Conservation (phyloP, 2,329 filamentous ascomycete species). For the Nectriaceae sp. region DNA sequence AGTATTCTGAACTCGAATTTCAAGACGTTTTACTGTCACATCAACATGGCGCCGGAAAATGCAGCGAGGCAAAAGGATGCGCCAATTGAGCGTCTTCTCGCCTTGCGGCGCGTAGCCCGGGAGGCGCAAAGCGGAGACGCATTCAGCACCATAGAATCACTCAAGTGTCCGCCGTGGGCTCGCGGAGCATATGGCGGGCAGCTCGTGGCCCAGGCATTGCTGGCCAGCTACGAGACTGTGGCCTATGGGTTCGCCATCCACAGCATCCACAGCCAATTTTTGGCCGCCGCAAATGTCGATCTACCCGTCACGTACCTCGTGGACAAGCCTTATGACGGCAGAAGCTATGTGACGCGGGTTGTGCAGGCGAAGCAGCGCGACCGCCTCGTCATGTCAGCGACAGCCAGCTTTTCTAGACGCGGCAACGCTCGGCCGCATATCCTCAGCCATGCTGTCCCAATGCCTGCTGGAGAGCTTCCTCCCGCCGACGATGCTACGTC, state of each 20-base stretch:
- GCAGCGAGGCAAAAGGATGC: too few relatives aligned
- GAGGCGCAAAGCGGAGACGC: too few relatives aligned
- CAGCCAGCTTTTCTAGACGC: neutral
- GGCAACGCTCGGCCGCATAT: neutral
- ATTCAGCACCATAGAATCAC: slow-evolving; percentile 1
- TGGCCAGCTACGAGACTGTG: slow-evolving; percentile 1
- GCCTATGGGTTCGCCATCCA: neutral
- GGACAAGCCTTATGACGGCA: slow-evolving; percentile 1
- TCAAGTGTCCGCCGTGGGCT: slow-evolving; percentile 1
- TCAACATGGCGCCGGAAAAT: too few relatives aligned
- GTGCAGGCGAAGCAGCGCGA: neutral
- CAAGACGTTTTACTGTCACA: too few relatives aligned
- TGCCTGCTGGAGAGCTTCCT: neutral
- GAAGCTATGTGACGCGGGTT: neutral
- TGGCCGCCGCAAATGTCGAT: neutral
- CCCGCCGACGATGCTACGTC: neutral
- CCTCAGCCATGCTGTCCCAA: neutral
- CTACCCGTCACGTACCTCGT: neutral
- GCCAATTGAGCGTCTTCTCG: too few relatives aligned
- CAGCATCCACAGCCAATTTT: slow-evolving; percentile 4
- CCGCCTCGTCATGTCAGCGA: neutral
- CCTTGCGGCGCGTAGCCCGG: too few relatives aligned
- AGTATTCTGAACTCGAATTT: too few relatives aligned
- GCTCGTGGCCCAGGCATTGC: slow-evolving; percentile 2
- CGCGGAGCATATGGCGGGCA: slow-evolving; percentile 4